These are phyloP conservation scores for Penicillium italicum DNA, from an alignment of 2,329 filamentous ascomycete genomes.

Conservation along the genomic window DNA sequence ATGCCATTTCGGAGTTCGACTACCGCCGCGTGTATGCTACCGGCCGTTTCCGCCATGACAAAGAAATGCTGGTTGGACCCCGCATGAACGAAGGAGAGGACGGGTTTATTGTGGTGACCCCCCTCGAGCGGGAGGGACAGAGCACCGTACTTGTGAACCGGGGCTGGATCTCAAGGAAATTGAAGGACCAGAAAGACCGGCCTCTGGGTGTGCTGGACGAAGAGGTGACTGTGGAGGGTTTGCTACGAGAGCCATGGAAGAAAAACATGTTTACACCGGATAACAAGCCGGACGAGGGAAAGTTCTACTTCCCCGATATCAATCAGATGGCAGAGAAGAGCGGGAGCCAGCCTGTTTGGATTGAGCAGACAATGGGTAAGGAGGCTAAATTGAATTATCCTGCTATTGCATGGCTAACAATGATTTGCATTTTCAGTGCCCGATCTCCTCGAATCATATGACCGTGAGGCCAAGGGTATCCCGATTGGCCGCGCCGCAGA, in stretches of 20 bases:
- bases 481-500: constrained; percentile 84
- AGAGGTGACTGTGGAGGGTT: constrained; percentile 73
- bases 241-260: constrained; percentile 87
- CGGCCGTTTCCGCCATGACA: constrained; percentile 76
- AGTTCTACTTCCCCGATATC: constrained; percentile 96
- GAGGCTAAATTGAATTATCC: constrained; percentile 13
- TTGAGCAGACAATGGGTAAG: constrained; percentile 90
- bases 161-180: constrained; percentile 84
- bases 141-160: constrained; percentile 81
- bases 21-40: constrained; percentile 76
- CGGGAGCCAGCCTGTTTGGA: constrained; percentile 84
- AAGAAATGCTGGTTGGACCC: constrained; percentile 94
- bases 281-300: constrained; percentile 75
- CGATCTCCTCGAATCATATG: constrained; percentile 70
- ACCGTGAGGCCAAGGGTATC: constrained; percentile 74
- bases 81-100: constrained; percentile 84
- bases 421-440: constrained; percentile 54
- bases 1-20: constrained; percentile 83
- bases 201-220: constrained; percentile 64
- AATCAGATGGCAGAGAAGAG: constrained; percentile 80
- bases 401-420: constrained; percentile 14
- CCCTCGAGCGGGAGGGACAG: constrained; percentile 62
- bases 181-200: constrained; percentile 61
- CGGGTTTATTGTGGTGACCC: constrained; percentile 88
- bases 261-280: constrained; percentile 97